Evolutionary conservation across 495 filamentous ascomycete genomes (phyloP), one percentile per base, ranked within the genome.

Genomic region (Peziza echinospora): DNA sequence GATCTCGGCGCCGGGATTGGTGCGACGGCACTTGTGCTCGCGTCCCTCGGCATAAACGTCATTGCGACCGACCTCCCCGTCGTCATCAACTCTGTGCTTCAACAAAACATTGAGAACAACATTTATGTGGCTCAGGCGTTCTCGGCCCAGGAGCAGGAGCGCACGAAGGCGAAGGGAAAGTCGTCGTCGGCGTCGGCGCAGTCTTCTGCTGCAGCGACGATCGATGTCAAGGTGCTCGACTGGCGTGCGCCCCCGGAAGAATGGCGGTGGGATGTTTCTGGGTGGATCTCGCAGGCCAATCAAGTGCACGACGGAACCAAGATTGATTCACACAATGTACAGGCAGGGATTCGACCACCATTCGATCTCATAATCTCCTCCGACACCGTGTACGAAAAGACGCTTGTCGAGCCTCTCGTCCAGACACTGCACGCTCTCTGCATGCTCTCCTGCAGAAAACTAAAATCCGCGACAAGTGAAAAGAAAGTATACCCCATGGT

Each of bases 1-100:
- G 56, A 58, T 7, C 49, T 59, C 24, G 56, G 56, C 13, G 51
- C 56, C n/a, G 56, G 56, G 2, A 51, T 52, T 3, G 56, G 56
- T 2, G 49, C 58, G 8, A 49, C 55, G 5, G 39, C 55, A 6
- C 49, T 56, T n/a, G 52, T 44, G 19, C 28, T 58, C 16, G 52
- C 52, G 9, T 47, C 49, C 24, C 19, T 58, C 17, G 51, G 55
- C n/a, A 58, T 55, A 21, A 40, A 52, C n/a, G 56, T 59, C n/a
- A 43, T 44, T 40, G 55, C 55, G 5, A 59, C 56, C 0, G 56
- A 59, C 41, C 3, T 59, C 16, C 40, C 34, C 1, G 49, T 46
- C 8, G 47, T 57, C 41, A 47, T 47, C 23, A 37, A 44, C 19
- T 40, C 44, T 2, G 47, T 57, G 9, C 23, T 57, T 23, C 21